These are phyloP conservation scores for Trichoderma semiorbis DNA, from an alignment of 2,329 filamentous ascomycete genomes.

Conservation along the genomic window DNA sequence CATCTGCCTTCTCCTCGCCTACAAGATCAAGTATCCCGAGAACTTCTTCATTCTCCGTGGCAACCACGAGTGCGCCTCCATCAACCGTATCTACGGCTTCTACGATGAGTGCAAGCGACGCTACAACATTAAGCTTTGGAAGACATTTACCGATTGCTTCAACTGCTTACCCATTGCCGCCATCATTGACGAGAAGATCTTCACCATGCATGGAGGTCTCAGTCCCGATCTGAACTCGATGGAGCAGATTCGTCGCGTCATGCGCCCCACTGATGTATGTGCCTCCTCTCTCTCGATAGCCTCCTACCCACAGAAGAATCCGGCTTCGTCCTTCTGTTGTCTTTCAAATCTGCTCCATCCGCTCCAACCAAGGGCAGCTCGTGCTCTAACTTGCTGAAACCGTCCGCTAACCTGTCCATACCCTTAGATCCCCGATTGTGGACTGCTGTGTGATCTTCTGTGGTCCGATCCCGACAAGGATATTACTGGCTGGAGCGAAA, in stretches of 20 bases:
- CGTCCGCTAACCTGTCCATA: constrained; percentile 17
- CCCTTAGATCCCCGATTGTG: constrained; percentile 91
- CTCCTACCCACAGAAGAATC: not conserved
- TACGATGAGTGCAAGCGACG: constrained; percentile 99
- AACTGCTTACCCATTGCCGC: constrained; percentile 97
- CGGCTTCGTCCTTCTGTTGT: not conserved
- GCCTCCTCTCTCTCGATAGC: not conserved
- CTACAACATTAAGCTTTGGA: constrained; percentile 99
- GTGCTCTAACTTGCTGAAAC: not conserved
- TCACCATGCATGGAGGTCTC: constrained; percentile 98
- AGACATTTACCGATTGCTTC: constrained; percentile 99
- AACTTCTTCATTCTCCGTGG: constrained; percentile 99
- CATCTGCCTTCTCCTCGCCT: constrained; percentile 91
- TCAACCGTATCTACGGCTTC: constrained; percentile 99
- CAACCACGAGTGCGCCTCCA: constrained; percentile 98
- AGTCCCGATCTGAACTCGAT: constrained; percentile 98
- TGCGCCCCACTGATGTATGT: constrained; percentile 97
- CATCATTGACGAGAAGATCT: constrained; percentile 99
- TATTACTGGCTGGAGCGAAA: constrained; percentile 98
- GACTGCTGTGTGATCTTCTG: constrained; percentile 91
- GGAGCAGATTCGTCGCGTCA: constrained; percentile 98
- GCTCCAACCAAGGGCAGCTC: not conserved
- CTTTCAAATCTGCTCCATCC: not conserved
- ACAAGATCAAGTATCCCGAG: constrained; percentile 99
- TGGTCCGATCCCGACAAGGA: constrained; percentile 99